Conservation (phyloP, 2,329 filamentous ascomycete genomes). For the Curvularia lunata region DNA sequence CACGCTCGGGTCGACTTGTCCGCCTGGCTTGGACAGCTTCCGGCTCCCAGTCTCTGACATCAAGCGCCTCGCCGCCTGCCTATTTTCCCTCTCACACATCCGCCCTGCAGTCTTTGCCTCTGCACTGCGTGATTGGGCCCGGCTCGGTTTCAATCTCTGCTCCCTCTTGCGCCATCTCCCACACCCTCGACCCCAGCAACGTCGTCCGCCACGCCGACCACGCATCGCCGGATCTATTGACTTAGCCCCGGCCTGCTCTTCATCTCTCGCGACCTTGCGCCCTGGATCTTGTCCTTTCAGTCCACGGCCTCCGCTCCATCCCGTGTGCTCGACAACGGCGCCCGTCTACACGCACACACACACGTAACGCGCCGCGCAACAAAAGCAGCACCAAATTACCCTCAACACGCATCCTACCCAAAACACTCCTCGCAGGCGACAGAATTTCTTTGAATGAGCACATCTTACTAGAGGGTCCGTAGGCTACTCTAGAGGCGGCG, state of each 20-base stretch:
- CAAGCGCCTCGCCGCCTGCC: conserved; percentile 17
- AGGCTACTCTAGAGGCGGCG: conserved; percentile 46
- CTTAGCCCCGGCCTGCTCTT: conserved; percentile 46
- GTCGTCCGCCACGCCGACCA: conserved; percentile 21
- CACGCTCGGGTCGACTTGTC: conserved; percentile 13
- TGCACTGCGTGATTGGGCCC: conserved; percentile 21
- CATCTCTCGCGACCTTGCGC: conserved; percentile 18
- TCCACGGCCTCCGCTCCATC: conserved; percentile 18
- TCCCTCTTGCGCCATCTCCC: conserved; percentile 15
- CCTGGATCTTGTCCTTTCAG: conserved; percentile 16
- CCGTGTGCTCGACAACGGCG: not conserved
- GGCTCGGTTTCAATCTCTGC: conserved; percentile 22
- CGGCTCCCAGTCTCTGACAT: conserved; percentile 11
- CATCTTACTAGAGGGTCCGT: conserved; percentile 40
- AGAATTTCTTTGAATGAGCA: conserved; percentile 47
- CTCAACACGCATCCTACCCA: conserved; percentile 5
- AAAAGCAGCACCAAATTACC: conserved; percentile 23
- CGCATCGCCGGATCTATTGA: conserved; percentile 49
- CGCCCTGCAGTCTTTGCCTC: conserved; percentile 15
- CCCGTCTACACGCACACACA: not conserved
- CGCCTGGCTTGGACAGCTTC: conserved; percentile 5
- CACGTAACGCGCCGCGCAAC: conserved; percentile 9
- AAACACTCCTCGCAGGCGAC: conserved; percentile 19
- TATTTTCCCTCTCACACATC: conserved; percentile 10
- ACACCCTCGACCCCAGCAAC: conserved; percentile 22